A percentile compares a stretch with the other conserved stretches of the same genome.
phyloP scores from a whole-genome alignment of 345 rosid genomes.

The Eucalyptus marginata region DNA sequence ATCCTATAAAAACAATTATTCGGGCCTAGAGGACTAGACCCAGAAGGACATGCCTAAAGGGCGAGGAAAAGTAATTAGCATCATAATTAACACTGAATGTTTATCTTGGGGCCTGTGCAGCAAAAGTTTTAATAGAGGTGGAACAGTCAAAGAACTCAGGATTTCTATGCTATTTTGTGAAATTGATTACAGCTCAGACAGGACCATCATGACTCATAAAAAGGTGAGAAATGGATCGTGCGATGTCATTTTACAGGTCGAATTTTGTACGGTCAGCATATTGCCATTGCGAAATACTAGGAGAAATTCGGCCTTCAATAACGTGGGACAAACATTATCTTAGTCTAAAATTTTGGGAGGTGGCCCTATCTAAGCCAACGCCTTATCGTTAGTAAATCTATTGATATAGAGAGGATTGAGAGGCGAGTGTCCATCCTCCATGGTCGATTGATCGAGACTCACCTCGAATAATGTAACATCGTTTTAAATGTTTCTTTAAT shows the following conservation, averaged over 20 bases:
- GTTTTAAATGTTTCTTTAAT: rapidly evolving
- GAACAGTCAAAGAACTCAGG: not conserved
- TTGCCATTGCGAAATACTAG: not conserved
- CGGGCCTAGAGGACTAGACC: not conserved
- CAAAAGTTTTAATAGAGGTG: not conserved
- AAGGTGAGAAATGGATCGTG: not conserved
- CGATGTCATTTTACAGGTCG: not conserved
- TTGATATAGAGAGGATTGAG: not conserved
- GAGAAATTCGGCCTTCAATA: not conserved
- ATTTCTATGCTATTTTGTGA: not conserved
- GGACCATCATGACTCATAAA: not conserved
- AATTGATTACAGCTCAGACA: not conserved
- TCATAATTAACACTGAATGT: not conserved
- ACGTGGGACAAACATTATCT: not conserved
- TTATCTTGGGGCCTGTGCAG: not conserved
- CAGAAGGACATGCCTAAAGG: not conserved
- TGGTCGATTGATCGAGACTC: not conserved
- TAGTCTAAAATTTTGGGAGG: not conserved
- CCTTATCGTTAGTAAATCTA: not conserved
- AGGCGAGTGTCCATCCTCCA: not conserved
- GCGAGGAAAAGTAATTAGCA: not conserved
- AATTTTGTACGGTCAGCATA: not conserved
- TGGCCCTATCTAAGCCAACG: not conserved
- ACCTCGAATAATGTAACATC: not conserved
- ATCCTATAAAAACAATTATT: not conserved